Evolutionary conservation across 768 basidiomycete genomes (phyloP).

Genomic region (Boletus vermiculosoides): DNA sequence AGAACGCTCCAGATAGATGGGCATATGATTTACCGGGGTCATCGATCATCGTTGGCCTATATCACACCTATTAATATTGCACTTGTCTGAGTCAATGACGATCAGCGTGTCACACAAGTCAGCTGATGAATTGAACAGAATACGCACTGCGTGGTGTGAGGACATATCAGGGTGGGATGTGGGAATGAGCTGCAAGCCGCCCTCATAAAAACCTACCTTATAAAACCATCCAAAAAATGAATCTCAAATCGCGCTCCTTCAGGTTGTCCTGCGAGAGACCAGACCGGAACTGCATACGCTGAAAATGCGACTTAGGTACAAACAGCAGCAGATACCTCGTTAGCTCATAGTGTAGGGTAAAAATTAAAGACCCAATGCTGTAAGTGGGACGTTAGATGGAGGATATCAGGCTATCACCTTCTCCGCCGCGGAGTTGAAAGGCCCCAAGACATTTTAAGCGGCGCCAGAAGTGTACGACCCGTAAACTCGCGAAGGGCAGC

Average conservation of each 20-base stretch:
- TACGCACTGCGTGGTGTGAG: background rate
- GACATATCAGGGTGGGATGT: background rate
- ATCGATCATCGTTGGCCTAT: background rate
- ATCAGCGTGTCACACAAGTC: background rate
- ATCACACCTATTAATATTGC: background rate
- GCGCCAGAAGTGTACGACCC: conserved; percentile 19
- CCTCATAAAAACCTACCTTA: background rate
- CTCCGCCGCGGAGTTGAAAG: background rate
- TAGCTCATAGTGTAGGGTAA: background rate
- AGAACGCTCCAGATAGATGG: background rate
- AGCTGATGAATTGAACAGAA: background rate
- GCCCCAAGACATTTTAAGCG: conserved; percentile 12
- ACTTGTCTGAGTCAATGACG: background rate
- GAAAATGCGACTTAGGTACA: background rate
- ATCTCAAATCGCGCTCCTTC: background rate
- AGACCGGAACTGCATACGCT: background rate
- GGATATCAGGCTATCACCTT: too few species aligned
- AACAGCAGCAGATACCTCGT: background rate
- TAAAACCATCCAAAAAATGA: background rate
- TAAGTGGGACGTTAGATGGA: too few species aligned
- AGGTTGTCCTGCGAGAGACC: background rate
- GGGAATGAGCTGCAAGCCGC: background rate
- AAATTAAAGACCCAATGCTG: background rate
- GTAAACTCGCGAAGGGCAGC: conserved; percentile 27
- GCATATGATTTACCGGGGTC: background rate